These are phyloP conservation scores for Globisporangium parvum DNA, from an alignment of 352 stramenopile species.

Conservation along the genomic window DNA sequence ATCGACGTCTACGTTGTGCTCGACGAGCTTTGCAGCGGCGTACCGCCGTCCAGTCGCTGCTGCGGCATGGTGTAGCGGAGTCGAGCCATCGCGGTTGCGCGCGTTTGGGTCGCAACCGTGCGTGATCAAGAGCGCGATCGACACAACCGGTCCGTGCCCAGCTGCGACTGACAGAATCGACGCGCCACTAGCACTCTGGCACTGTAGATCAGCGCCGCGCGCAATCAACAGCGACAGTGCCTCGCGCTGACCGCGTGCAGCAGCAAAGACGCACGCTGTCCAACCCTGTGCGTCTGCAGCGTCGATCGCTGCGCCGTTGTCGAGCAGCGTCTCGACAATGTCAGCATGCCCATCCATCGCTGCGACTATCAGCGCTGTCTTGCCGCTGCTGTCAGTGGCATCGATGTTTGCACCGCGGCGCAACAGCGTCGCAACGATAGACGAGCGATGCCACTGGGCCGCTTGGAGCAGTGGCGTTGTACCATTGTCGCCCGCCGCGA, in stretches of 20 bases:
- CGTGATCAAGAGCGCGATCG: constrained; percentile 3
- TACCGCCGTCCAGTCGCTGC: neutral
- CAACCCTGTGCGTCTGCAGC: neutral
- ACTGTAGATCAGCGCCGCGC: neutral
- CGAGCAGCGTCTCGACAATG: neutral
- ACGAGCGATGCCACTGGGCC: neutral
- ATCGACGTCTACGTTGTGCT: neutral
- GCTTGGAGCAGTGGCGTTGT: constrained; percentile 1
- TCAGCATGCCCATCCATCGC: neutral
- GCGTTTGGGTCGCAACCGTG: neutral
- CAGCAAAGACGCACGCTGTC: constrained; percentile 4
- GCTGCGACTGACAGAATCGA: neutral
- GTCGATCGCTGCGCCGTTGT: neutral
- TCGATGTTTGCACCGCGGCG: neutral
- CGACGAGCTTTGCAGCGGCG: constrained; percentile 1
- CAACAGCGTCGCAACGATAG: neutral
- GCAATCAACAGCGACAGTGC: constrained; percentile 3
- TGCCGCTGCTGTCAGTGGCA: neutral
- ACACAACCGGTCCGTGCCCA: neutral
- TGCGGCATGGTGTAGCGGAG: constrained; percentile 1
- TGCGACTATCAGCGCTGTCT: constrained; percentile 6
- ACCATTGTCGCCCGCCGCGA: neutral
- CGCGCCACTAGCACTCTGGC: neutral
- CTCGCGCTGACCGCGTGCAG: constrained; percentile 3
- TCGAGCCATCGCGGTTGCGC: neutral